Evolutionary conservation across 2,329 filamentous ascomycete species (phyloP).

Genomic region (Fusarium coicis): DNA sequence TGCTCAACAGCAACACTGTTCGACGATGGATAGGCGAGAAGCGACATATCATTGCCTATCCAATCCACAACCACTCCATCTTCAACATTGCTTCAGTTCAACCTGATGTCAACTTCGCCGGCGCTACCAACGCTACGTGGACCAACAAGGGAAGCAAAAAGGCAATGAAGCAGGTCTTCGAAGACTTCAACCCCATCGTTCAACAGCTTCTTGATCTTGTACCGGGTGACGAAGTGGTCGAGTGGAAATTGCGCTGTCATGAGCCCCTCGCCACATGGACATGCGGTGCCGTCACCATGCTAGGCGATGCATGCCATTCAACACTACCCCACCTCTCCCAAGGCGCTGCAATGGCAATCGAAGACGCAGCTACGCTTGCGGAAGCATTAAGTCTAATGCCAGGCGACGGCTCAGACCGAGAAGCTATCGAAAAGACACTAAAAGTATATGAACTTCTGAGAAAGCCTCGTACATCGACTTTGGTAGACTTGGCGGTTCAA

Average conservation of each 20-base stretch:
- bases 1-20: conserved; percentile 3
- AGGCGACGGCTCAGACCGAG: neutral
- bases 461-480: conserved; percentile 1
- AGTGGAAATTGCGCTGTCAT: conserved; percentile 21
- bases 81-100: conserved; percentile 21
- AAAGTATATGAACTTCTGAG: conserved; percentile 5
- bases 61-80: conserved; percentile 22
- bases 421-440: neutral
- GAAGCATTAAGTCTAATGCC: neutral
- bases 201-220: conserved; percentile 13
- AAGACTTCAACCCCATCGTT: conserved; percentile 12
- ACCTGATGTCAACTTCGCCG: conserved; percentile 22
- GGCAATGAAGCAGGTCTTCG: conserved; percentile 19
- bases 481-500: conserved; percentile 3
- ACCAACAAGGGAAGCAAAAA: conserved; percentile 20
- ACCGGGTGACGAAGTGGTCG: conserved; percentile 1
- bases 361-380: neutral
- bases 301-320: conserved; percentile 18
- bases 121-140: conserved; percentile 13
- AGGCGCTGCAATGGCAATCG: conserved; percentile 21
- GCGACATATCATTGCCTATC: conserved; percentile 23
- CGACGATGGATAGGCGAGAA: conserved; percentile 20
- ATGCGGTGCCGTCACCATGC: neutral
- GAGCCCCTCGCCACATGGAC: conserved; percentile 16
- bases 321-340: conserved; percentile 15